A percentile compares a stretch with the other conserved stretches of the same genome.
phyloP scores from a whole-genome alignment of 768 basidiomycete genomes.

The Auricularia cornea region DNA sequence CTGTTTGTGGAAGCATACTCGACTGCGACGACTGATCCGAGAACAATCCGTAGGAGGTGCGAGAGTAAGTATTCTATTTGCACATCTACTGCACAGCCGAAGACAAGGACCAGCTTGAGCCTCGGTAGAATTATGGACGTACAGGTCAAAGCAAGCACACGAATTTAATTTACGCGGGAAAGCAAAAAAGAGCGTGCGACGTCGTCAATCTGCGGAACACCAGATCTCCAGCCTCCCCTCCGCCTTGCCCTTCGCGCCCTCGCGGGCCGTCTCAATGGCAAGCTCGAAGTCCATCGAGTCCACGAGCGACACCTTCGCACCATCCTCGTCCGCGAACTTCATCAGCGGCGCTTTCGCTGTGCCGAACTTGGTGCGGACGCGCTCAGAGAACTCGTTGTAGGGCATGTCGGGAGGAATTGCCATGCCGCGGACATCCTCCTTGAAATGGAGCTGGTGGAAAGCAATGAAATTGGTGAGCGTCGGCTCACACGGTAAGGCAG shows the following conservation, averaged over 20 bases:
- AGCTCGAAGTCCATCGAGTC: neutral
- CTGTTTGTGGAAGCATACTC: too few species aligned
- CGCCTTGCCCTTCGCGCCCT: neutral
- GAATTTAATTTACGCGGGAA: too few species aligned
- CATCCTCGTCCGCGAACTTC: constrained; percentile 10
- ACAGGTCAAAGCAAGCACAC: too few species aligned
- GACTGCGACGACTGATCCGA: too few species aligned
- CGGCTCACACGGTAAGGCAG: neutral
- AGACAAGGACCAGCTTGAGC: neutral
- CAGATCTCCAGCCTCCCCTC: neutral
- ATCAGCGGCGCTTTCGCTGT: constrained; percentile 7
- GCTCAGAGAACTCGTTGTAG: constrained; percentile 18
- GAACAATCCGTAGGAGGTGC: too few species aligned
- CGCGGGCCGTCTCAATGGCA: constrained; percentile 22
- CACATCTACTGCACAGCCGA: too few species aligned
- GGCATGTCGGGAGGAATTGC: constrained; percentile 18
- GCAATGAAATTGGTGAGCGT: constrained; percentile 7
- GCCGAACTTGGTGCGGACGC: constrained; percentile 21
- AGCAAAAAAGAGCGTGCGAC: too few species aligned
- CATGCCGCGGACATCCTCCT: constrained; percentile 23
- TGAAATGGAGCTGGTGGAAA: constrained; percentile 11
- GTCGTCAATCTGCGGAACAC: neutral
- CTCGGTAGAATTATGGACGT: too few species aligned
- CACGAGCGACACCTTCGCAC: neutral
- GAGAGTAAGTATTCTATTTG: too few species aligned